These are phyloP conservation scores for Noccaea bulbosa DNA, from an alignment of 345 rosid genomes.

Conservation along the genomic window DNA sequence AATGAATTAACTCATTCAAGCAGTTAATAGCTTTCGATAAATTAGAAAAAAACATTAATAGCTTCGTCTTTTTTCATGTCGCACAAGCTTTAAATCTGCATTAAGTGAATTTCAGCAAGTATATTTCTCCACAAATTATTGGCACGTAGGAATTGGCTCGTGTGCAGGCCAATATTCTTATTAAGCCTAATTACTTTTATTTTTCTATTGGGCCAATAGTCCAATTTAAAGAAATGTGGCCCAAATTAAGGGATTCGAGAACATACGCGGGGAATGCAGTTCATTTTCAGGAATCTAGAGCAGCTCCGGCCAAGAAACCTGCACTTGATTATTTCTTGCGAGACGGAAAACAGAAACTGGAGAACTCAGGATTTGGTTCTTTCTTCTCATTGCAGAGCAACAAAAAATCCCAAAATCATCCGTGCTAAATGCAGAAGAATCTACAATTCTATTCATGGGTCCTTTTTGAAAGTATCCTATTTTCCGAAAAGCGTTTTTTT, in stretches of 20 bases:
- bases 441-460: slow-evolving; percentile 2
- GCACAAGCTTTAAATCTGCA: not conserved
- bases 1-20: not conserved
- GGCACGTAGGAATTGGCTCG: not conserved
- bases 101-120: not conserved
- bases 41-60: not conserved
- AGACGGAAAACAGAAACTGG: slow-evolving; percentile 26
- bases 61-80: not conserved
- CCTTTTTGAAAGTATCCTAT: slow-evolving; percentile 2
- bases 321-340: slow-evolving; percentile 91
- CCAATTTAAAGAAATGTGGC: not conserved
- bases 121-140: not conserved
- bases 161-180: no score
- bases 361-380: not conserved
- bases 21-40: not conserved
- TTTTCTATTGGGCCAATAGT: slow-evolving; percentile 16
- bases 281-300: slow-evolving; percentile 70
- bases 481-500: not conserved
- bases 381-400: slow-evolving; percentile 12
- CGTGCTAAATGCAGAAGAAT: slow-evolving; percentile 6
- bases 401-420: not conserved
- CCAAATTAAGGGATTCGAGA: not conserved
- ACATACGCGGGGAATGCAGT: not conserved
- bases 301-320: slow-evolving; percentile 74
- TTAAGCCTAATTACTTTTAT: not conserved